Percentiles rank a stretch among this genome's conserved stretches.
phyloP scores from a whole-genome alignment of 1,284 basidiomycete genomes.

The Sporisorium scitamineum region DNA sequence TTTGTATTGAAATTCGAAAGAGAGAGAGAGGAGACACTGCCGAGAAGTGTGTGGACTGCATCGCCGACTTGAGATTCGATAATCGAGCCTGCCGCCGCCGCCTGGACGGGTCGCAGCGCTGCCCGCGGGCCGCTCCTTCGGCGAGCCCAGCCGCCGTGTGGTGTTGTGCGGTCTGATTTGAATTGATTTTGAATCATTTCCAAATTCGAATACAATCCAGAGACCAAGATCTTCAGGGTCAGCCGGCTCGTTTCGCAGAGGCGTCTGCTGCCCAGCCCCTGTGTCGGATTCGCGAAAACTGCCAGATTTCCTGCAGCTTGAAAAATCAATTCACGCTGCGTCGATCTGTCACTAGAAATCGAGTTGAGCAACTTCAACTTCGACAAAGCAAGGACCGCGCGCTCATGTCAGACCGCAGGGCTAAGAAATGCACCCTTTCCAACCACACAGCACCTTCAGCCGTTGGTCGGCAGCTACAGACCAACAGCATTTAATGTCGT shows the following conservation, averaged over 20 bases:
- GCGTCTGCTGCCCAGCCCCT: not conserved
- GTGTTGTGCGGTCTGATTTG: not conserved
- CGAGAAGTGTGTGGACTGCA: not conserved
- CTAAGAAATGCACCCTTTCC: not conserved
- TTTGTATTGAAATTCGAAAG: constrained; percentile 1
- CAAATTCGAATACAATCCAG: not conserved
- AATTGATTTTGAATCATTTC: not conserved
- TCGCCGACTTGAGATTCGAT: not conserved
- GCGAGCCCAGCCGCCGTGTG: not conserved
- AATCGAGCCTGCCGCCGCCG: not conserved
- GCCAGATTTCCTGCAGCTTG: too few species aligned
- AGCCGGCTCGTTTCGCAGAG: not conserved
- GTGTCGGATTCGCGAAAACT: not conserved
- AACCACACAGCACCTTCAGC: not conserved
- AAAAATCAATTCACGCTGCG: not conserved
- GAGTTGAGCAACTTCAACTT: not conserved
- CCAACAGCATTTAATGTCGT: not conserved
- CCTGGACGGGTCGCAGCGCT: not conserved
- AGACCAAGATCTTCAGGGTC: not conserved
- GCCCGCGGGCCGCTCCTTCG: not conserved
- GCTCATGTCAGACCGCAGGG: not conserved
- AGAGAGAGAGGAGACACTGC: not conserved
- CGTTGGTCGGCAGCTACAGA: constrained; percentile 1
- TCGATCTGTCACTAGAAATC: not conserved
- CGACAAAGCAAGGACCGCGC: not conserved